Conservation (phyloP, 1,284 basidiomycete species). For the Ceratobasidium theobromae region DNA sequence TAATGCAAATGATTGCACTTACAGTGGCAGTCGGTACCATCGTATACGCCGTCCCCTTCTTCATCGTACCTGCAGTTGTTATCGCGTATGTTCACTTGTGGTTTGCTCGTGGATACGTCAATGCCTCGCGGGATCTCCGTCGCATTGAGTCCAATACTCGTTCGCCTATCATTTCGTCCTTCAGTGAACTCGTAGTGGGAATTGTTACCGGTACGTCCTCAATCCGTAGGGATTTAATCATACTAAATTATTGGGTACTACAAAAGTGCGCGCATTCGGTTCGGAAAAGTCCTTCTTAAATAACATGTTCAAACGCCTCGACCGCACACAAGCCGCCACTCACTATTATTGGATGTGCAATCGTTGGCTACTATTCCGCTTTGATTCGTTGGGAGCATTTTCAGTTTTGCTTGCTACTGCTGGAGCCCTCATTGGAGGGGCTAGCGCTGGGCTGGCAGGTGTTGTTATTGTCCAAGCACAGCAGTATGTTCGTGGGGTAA, state of each 20-base stretch:
- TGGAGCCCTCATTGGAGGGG: not conserved
- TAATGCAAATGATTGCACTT: not conserved
- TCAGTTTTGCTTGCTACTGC: constrained; percentile 8
- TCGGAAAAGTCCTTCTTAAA: not conserved
- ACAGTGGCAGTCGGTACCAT: not conserved
- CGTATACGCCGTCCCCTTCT: constrained; percentile 1
- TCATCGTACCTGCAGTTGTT: constrained; percentile 6
- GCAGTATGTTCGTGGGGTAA: constrained; percentile 5
- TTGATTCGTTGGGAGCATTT: not conserved
- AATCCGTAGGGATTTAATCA: not conserved
- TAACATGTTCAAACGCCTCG: constrained; percentile 8
- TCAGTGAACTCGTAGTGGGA: constrained; percentile 1
- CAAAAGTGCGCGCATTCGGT: not conserved
- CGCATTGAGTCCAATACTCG: constrained; percentile 3
- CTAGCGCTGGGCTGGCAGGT: not conserved
- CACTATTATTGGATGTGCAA: constrained; percentile 24
- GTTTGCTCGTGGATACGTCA: constrained; percentile 9
- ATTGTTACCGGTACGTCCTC: not conserved
- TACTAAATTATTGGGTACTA: not conserved
- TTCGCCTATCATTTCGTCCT: constrained; percentile 6
- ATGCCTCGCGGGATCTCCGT: not conserved
- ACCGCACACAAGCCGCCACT: constrained; percentile 16
- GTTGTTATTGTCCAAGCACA: constrained; percentile 1
- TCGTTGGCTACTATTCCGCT: constrained; percentile 1
- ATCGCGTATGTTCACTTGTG: constrained; percentile 6